Conservation (phyloP, 352 stramenopile species). For the Phytophthora citricola region DNA sequence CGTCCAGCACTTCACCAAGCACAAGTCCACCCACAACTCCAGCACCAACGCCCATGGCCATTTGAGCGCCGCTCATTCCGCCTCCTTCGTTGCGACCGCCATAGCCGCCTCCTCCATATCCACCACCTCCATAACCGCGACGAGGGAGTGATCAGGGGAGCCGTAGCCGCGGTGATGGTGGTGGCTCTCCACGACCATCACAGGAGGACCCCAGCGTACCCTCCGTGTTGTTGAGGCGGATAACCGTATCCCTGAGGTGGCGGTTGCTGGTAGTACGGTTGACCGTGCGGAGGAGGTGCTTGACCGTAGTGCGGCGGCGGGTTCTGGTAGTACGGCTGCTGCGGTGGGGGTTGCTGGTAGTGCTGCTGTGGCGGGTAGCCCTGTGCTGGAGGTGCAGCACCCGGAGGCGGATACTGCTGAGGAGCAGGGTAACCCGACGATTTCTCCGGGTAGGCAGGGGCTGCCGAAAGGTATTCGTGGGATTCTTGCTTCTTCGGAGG, state of each 20-base stretch:
- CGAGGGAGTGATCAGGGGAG: not conserved
- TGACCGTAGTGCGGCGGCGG: no score
- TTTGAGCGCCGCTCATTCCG: slow-evolving; percentile 43
- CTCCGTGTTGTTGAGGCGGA: slow-evolving; percentile 34
- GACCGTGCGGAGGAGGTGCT: not conserved
- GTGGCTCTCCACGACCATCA: slow-evolving; percentile 37
- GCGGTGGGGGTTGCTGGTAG: no score
- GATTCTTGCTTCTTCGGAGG: slow-evolving; percentile 32
- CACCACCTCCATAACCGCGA: slow-evolving; percentile 21
- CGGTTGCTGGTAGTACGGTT: slow-evolving; percentile 48
- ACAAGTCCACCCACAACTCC: slow-evolving; percentile 79
- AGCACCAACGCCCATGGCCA: slow-evolving; percentile 77
- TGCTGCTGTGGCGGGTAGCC: no score
- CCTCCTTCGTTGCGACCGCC: slow-evolving; percentile 19
- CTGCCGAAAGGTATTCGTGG: slow-evolving; percentile 26
- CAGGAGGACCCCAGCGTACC: slow-evolving; percentile 44
- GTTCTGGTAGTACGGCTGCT: no score
- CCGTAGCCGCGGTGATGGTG: slow-evolving; percentile 47
- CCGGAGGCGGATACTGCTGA: slow-evolving; percentile 29
- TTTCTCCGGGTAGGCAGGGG: not conserved
- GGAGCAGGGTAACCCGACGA: slow-evolving; percentile 9
- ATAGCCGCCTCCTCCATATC: slow-evolving; percentile 1
- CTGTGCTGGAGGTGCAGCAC: no score
- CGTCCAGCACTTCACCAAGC: slow-evolving; percentile 71
- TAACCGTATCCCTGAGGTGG: slow-evolving; percentile 42